Evolutionary conservation across 2,329 filamentous ascomycete species (phyloP).

Genomic region (Colletotrichum viniferum): DNA sequence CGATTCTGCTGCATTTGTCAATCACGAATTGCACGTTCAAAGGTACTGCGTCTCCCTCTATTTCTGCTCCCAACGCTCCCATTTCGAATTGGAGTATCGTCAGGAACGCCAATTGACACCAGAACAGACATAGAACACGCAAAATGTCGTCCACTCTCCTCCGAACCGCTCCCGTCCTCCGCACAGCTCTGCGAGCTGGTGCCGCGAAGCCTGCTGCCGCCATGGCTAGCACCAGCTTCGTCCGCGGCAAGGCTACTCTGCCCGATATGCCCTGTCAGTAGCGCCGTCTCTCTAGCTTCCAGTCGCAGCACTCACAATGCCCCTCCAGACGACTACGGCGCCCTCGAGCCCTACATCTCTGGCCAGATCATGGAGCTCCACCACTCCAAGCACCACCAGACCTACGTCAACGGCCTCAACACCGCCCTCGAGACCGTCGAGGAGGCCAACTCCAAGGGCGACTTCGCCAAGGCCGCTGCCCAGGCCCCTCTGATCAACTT

Average conservation of each 20-base stretch:
- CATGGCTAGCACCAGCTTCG: conserved; percentile 76
- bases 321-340: conserved; percentile 88
- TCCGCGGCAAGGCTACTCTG: conserved; percentile 88
- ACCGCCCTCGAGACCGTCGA: conserved; percentile 74
- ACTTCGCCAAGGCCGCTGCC: conserved; percentile 52
- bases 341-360: conserved; percentile 83
- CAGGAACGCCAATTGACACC: not conserved
- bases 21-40: conserved; percentile 23
- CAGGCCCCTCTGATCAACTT: conserved; percentile 70
- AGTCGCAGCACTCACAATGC: not conserved
- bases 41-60: not conserved
- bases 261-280: conserved; percentile 75
- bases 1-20: conserved; percentile 3
- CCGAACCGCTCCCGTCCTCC: conserved; percentile 69
- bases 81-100: not conserved
- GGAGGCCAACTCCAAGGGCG: conserved; percentile 68
- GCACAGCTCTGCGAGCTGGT: conserved; percentile 73
- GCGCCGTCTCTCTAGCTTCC: not conserved
- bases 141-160: conserved; percentile 80
- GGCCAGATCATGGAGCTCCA: conserved; percentile 96
- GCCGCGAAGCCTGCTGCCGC: conserved; percentile 65
- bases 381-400: conserved; percentile 93
- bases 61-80: not conserved
- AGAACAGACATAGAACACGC: conserved; percentile 16
- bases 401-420: conserved; percentile 91